A percentile compares a stretch with the other conserved stretches of the same genome.
phyloP scores from a whole-genome alignment of 768 basidiomycete species.

The Lentinula sp. region DNA sequence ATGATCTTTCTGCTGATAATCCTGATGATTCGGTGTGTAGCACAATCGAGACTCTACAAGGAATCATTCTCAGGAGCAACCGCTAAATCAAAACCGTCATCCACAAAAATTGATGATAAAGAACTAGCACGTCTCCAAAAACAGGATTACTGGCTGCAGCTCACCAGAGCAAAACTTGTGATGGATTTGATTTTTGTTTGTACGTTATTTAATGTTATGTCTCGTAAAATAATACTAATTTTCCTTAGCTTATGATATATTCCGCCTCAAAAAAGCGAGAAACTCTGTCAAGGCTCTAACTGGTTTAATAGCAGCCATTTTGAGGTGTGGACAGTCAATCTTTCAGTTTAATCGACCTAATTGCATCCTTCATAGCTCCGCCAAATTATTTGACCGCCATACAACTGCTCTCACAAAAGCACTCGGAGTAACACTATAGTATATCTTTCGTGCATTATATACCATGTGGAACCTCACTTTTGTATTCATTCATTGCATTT shows the following conservation, averaged over 20 bases:
- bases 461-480: not conserved
- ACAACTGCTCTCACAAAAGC: conserved; percentile 56
- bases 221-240: conserved; percentile 7
- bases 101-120: conserved; percentile 57
- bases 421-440: conserved; percentile 13
- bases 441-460: not conserved
- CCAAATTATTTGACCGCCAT: conserved; percentile 73
- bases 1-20: not conserved
- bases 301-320: conserved; percentile 63
- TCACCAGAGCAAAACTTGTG: conserved; percentile 61
- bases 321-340: conserved; percentile 50
- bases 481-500: not conserved
- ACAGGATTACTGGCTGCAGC: conserved; percentile 72
- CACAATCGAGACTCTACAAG: conserved; percentile 64
- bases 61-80: conserved; percentile 72
- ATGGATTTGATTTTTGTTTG: conserved; percentile 90
- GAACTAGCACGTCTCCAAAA: conserved; percentile 62
- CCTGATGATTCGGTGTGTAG: conserved; percentile 26
- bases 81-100: conserved; percentile 58
- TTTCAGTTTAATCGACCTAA: not conserved
- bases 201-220: conserved; percentile 25
- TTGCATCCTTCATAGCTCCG: conserved; percentile 36
- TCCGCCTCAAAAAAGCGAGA: conserved; percentile 56
- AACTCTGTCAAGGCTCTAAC: conserved; percentile 56
- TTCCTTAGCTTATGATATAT: conserved; percentile 63